These are phyloP conservation scores for Ogataea wickerhamii DNA, from an alignment of 805 yeast species.

Conservation along the genomic window DNA sequence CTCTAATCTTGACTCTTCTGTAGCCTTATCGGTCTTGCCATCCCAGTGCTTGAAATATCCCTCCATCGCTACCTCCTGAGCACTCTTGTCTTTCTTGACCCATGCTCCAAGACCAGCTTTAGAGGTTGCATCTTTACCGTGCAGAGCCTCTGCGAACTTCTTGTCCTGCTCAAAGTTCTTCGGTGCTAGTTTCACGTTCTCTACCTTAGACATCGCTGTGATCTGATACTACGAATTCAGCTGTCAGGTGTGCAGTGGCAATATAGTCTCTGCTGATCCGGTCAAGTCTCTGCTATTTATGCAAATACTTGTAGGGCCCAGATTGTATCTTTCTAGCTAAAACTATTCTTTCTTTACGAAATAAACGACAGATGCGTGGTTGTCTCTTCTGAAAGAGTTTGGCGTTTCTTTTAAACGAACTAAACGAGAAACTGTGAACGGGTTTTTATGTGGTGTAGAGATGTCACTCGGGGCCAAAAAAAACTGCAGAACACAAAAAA, in stretches of 20 bases:
- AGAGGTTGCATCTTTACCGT: constrained; percentile 67
- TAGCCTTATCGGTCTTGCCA: constrained; percentile 71
- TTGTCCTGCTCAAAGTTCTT: constrained; percentile 59
- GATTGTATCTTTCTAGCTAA: too few relatives aligned
- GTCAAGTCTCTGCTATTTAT: too few relatives aligned
- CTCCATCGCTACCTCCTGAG: constrained; percentile 76
- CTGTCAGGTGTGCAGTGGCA: too few relatives aligned
- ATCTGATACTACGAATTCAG: too few relatives aligned
- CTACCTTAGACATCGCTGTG: constrained; percentile 7
- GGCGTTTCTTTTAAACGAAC: not conserved
- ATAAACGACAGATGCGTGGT: not conserved
- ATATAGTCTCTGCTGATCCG: too few relatives aligned
- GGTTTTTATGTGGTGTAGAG: constrained; percentile 1
- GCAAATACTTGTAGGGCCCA: too few relatives aligned
- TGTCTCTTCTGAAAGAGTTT: too few relatives aligned
- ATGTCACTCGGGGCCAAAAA: too few relatives aligned
- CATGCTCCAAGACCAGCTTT: constrained; percentile 75
- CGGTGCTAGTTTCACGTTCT: constrained; percentile 38
- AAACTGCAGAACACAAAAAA: too few relatives aligned
- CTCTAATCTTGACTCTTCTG: constrained; percentile 67
- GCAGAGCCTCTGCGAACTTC: constrained; percentile 79
- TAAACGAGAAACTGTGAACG: not conserved
- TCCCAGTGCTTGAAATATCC: constrained; percentile 98
- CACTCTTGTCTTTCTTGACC: constrained; percentile 70
- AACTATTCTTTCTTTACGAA: not conserved